Evolutionary conservation across 225 moss, liverwort and hornwort genomes (phyloP).

Genomic region (Asterella californica): DNA sequence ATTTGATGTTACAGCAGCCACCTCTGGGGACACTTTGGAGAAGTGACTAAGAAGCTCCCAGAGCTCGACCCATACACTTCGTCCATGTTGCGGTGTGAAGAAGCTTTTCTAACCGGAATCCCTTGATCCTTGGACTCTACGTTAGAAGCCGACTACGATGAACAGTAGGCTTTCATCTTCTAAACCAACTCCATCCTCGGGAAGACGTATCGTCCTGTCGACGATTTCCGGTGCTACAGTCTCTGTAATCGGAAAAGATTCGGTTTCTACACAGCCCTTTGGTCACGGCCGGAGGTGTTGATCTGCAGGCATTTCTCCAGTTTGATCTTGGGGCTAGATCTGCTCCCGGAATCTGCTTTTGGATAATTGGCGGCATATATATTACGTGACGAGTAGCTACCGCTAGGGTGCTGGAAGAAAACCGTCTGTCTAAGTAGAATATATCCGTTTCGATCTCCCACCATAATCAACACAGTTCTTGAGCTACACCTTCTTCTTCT

Average conservation of each 20-base stretch:
- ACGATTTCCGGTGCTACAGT: neutral
- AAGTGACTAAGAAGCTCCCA: constrained; percentile 32
- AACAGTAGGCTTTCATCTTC: neutral
- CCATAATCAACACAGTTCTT: constrained; percentile 4
- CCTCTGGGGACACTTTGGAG: constrained; percentile 11
- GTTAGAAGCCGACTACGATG: neutral
- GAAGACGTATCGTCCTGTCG: too few relatives aligned
- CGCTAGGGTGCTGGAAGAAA: neutral
- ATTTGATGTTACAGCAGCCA: constrained; percentile 1
- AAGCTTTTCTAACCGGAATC: neutral
- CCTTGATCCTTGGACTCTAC: neutral
- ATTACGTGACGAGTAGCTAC: neutral
- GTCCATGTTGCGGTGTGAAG: constrained; percentile 2
- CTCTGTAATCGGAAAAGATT: neutral
- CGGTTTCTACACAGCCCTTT: neutral
- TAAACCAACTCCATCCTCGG: constrained; percentile 2
- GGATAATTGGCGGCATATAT: too few relatives aligned
- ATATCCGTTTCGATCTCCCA: neutral
- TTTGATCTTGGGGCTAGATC: neutral
- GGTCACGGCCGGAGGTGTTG: neutral
- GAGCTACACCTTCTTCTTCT: constrained; percentile 1
- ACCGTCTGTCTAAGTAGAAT: too few relatives aligned
- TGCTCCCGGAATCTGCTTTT: neutral
- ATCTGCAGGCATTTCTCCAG: neutral
- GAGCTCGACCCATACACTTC: constrained; percentile 25